Percentiles rank a stretch among this genome's conserved stretches.
These are phyloP conservation scores for Colletotrichum lindemuthianum DNA, from an alignment of 2,329 filamentous ascomycete genomes.

Conservation along the genomic window DNA sequence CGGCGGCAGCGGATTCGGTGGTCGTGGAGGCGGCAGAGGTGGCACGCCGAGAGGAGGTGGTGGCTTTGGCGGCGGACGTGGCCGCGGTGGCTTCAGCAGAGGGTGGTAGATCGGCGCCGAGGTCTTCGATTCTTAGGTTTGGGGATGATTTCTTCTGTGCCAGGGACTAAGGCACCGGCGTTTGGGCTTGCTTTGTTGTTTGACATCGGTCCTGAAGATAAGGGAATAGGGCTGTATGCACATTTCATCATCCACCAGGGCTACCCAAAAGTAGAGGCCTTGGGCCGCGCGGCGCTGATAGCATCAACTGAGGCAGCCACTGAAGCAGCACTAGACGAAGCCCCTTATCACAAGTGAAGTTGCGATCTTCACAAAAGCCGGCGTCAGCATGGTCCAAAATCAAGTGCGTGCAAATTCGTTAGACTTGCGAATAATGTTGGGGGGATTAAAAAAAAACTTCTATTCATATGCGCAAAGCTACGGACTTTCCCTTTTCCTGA, in stretches of 20 bases:
- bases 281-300: too few species aligned
- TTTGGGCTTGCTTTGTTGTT: conserved; percentile 34
- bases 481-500: too few species aligned
- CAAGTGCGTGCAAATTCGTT: too few species aligned
- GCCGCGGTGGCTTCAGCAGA: conserved; percentile 36
- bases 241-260: conserved; percentile 27
- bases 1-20: conserved; percentile 43
- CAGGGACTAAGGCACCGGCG: conserved; percentile 32
- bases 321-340: too few species aligned
- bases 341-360: too few species aligned
- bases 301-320: too few species aligned
- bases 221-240: conserved; percentile 32
- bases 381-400: too few species aligned
- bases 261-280: conserved; percentile 21
- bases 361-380: too few species aligned
- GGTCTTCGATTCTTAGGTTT: conserved; percentile 3
- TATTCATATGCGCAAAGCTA: too few species aligned
- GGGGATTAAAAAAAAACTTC: too few species aligned
- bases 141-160: conserved; percentile 33
- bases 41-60: conserved; percentile 23
- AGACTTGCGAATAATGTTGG: too few species aligned
- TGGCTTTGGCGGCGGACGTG: conserved; percentile 40
- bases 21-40: conserved; percentile 8
- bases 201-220: conserved; percentile 28
- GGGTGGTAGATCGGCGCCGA: conserved; percentile 21